Conservation (phyloP, 1,284 basidiomycete species). For the Austroboletus novae-zelandiae region DNA sequence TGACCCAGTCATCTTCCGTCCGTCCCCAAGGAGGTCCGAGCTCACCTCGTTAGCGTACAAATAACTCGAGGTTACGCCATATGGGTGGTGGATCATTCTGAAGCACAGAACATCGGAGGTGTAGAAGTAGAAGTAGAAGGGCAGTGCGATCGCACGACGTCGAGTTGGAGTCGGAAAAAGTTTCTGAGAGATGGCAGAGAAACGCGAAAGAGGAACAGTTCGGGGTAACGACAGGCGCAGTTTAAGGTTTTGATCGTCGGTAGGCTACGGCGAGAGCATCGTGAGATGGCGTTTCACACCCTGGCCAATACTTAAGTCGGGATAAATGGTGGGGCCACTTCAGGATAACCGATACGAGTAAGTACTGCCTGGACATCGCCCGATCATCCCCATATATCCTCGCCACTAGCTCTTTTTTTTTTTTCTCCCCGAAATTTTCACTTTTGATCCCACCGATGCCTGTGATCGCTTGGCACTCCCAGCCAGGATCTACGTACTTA, state of each 20-base stretch:
- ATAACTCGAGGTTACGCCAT: conserved; percentile 28
- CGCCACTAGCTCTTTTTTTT: too few relatives aligned
- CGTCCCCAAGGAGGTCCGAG: not conserved
- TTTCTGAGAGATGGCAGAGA: not conserved
- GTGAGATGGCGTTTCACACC: not conserved
- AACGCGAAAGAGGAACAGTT: not conserved
- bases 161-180: too few relatives aligned
- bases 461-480: too few relatives aligned
- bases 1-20: conserved; percentile 9
- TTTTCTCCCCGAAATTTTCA: too few relatives aligned
- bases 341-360: not conserved
- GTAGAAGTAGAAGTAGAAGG: conserved; percentile 6
- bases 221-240: not conserved
- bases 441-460: too few relatives aligned
- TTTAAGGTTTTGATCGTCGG: not conserved
- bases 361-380: too few relatives aligned
- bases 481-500: too few relatives aligned
- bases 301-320: too few relatives aligned
- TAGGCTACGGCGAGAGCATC: not conserved
- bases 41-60: conserved; percentile 27
- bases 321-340: not conserved
- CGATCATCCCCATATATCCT: too few relatives aligned
- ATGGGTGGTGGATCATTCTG: conserved; percentile 33
- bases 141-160: not conserved
- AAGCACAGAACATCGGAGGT: conserved; percentile 18